These are phyloP conservation scores for Aspergillus funiculosus DNA, from an alignment of 495 filamentous ascomycete species.

Conservation along the genomic window DNA sequence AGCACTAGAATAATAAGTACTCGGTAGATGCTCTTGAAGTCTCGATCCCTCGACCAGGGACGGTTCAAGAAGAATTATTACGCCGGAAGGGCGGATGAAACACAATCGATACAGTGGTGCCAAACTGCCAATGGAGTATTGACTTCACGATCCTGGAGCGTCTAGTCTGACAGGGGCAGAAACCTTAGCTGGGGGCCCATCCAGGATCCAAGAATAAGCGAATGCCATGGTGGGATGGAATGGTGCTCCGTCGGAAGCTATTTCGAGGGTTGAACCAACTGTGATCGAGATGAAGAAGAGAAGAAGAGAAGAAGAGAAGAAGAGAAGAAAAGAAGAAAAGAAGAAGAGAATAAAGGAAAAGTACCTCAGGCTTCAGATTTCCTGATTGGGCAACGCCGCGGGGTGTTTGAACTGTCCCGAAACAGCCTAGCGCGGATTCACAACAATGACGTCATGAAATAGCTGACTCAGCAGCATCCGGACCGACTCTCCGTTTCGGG, in stretches of 20 bases:
- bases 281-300: no score
- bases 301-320: no score
- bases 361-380: neutral
- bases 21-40: neutral
- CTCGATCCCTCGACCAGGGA: neutral
- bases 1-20: neutral
- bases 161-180: conserved; percentile 5
- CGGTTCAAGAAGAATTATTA: conserved; percentile 8
- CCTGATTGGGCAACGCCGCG: neutral
- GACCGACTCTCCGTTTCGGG: conserved; percentile 3
- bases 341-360: neutral
- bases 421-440: neutral
- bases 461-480: neutral
- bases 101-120: conserved; percentile 15
- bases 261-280: no score
- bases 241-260: no score
- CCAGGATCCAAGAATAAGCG: neutral
- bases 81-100: conserved; percentile 14
- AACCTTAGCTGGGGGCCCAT: neutral
- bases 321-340: neutral
- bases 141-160: no score
- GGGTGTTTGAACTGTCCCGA: neutral
- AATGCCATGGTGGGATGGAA: no score
- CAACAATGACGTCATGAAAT: neutral
- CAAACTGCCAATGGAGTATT: no score